Conservation (phyloP, 2,329 filamentous ascomycete species). For the Venturia aucupariae region DNA sequence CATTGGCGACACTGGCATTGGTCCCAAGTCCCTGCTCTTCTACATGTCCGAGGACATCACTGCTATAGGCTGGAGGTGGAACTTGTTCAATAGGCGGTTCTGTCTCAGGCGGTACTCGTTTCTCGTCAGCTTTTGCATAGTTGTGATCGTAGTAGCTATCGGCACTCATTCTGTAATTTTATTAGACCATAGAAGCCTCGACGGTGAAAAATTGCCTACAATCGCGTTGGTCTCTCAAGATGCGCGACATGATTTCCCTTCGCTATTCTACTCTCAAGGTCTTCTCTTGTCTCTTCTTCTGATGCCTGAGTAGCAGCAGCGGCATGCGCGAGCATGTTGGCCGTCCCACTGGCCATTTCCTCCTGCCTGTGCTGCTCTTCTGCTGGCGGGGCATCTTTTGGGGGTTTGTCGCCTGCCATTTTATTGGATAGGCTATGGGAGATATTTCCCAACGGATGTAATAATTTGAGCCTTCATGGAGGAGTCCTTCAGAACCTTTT, state of each 20-base stretch:
- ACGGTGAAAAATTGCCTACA: background rate
- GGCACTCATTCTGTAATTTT: slow-evolving; percentile 11
- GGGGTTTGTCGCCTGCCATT: slow-evolving; percentile 5
- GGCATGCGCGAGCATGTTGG: slow-evolving; percentile 3
- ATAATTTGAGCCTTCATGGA: background rate
- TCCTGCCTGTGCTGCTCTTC: slow-evolving; percentile 9
- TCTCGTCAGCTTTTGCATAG: background rate
- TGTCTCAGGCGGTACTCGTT: background rate
- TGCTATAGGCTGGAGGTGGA: slow-evolving; percentile 10
- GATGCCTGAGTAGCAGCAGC: slow-evolving; percentile 5
- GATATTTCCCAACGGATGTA: background rate
- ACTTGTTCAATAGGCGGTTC: slow-evolving; percentile 1
- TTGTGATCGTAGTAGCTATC: slow-evolving; percentile 11
- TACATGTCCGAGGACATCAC: slow-evolving; percentile 22
- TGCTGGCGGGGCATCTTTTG: background rate
- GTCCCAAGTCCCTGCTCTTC: slow-evolving; percentile 29
- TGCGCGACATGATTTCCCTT: background rate
- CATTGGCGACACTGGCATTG: slow-evolving; percentile 39
- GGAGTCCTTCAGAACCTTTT: background rate
- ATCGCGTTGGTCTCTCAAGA: background rate
- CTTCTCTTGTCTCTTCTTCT: background rate
- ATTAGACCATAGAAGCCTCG: background rate
- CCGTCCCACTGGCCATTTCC: background rate
- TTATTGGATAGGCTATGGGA: background rate
- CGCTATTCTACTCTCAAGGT: background rate